phyloP scores from a whole-genome alignment of 2,329 filamentous ascomycete species.

The Monosporascus sp. region DNA sequence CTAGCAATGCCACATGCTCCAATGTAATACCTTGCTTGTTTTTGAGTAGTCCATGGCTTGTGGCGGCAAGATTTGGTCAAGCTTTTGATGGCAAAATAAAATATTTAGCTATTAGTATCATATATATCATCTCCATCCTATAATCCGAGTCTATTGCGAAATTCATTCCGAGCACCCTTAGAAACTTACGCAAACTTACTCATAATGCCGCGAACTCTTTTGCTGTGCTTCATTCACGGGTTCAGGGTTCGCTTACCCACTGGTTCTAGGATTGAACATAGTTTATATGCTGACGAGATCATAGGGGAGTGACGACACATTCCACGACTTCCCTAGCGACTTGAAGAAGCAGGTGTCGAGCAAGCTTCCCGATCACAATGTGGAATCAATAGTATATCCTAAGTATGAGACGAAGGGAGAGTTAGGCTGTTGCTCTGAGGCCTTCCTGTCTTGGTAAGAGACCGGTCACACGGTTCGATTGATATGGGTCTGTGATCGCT shows the following conservation, averaged over 20 bases:
- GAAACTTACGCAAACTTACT: neutral
- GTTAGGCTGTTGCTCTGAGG: slow-evolving; percentile 43
- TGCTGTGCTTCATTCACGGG: slow-evolving; percentile 71
- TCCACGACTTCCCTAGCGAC: slow-evolving; percentile 60
- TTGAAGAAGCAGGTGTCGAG: slow-evolving; percentile 53
- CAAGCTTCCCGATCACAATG: slow-evolving; percentile 53
- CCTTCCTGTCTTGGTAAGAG: slow-evolving; percentile 43
- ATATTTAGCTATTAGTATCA: neutral
- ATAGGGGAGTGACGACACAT: slow-evolving; percentile 65
- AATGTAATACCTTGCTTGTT: neutral
- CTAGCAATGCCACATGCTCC: neutral
- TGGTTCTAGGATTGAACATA: neutral
- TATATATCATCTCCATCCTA: neutral
- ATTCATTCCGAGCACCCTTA: neutral
- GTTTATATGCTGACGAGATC: neutral
- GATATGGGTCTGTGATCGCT: neutral
- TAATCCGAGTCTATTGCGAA: neutral
- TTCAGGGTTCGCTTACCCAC: slow-evolving; percentile 53
- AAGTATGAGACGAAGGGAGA: slow-evolving; percentile 70
- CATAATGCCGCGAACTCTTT: slow-evolving; percentile 48
- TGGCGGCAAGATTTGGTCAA: neutral
- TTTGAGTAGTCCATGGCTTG: neutral
- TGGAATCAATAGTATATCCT: slow-evolving; percentile 61
- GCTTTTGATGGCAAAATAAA: neutral
- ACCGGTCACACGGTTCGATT: neutral